Evolutionary conservation across 805 yeast species (phyloP), one percentile per base, ranked within the genome.

Genomic region (Zygotorulaspora florentina): DNA sequence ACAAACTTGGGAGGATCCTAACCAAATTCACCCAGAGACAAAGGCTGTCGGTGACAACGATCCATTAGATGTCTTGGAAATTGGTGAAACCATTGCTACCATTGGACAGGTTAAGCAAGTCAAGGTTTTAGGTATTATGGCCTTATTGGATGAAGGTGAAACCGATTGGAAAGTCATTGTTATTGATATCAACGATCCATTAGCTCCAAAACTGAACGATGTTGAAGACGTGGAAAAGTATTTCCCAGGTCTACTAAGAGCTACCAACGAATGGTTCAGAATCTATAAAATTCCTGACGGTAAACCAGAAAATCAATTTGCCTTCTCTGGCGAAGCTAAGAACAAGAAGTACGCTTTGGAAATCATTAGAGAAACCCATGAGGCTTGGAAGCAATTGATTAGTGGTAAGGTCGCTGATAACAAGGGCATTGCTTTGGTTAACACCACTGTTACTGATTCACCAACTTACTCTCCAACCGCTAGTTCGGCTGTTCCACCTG

Each of bases 261-360:
- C 96, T 55, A 93, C 98, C 48, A 83, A 89, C 69, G 95, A 87
- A 72, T 93, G 99, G 99, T 93, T 93, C 82, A 85, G 95, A 69
- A 89, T 90, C 71, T 93, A 93, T 82, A 93, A 93, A 72, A 79
- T 89, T 58, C 97, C 99, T 45, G 99, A 91, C 68, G 99, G 98
- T 52, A 93, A 93, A 78, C 96, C 96, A 61, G 87, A 81, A 71
- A 93, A 93, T 73, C 85, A 85, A 71, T 91, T 93, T 68, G 98
- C 97, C n/a, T 89, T 88, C 81, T 78, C 87, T 50, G 99, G 96
- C 55, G 88, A 86, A 67, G 87, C 88, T 75, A 86, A 86, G 72
- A 81, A 82, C 77, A 86, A 80, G 74, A 75, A 79, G 62, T 89
- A 90, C 65, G 95, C 99, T 48, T 76, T 86, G 58, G 88, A 85